These are phyloP conservation scores for Tuber magnatum DNA, from an alignment of 495 filamentous ascomycete genomes.

Conservation along the genomic window DNA sequence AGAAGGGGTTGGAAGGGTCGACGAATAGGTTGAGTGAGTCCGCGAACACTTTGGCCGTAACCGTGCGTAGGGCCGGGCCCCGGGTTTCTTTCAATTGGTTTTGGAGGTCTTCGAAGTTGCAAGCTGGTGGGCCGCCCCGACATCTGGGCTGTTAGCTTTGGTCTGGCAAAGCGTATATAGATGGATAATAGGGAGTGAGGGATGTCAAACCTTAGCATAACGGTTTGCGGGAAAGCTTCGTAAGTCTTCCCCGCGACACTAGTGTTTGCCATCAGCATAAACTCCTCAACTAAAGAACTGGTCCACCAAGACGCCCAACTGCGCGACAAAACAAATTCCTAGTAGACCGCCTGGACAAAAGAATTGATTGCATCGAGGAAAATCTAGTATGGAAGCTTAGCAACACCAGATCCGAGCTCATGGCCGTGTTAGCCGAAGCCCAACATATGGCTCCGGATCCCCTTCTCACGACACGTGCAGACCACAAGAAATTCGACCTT, in stretches of 20 bases:
- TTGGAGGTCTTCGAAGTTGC: slow-evolving; percentile 88
- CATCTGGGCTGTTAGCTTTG: slow-evolving; percentile 48
- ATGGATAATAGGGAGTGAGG: neutral
- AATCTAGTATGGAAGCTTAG: too few relatives aligned
- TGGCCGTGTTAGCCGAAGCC: too few relatives aligned
- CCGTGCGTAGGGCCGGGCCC: slow-evolving; percentile 66
- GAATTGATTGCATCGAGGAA: too few relatives aligned
- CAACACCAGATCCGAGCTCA: too few relatives aligned
- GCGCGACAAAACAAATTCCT: too few relatives aligned
- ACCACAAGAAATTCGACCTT: too few relatives aligned
- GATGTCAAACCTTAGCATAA: slow-evolving; percentile 52
- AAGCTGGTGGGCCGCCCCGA: slow-evolving; percentile 81
- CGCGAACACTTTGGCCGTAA: slow-evolving; percentile 81
- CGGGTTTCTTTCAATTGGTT: slow-evolving; percentile 81
- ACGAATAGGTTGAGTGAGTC: slow-evolving; percentile 79
- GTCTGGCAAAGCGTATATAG: neutral
- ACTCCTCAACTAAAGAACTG: slow-evolving; percentile 95
- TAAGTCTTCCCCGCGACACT: slow-evolving; percentile 82
- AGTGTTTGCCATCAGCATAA: slow-evolving; percentile 98
- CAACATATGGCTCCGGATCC: too few relatives aligned
- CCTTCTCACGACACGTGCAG: too few relatives aligned
- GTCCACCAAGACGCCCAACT: too few relatives aligned
- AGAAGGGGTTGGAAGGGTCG: slow-evolving; percentile 81
- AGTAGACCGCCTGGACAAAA: too few relatives aligned
- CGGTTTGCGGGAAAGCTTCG: slow-evolving; percentile 84